Percentiles rank a stretch among this genome's conserved stretches.
phyloP scores from a whole-genome alignment of 192 early-diverging fungal genomes.

The Kickxella alabastrina region DNA sequence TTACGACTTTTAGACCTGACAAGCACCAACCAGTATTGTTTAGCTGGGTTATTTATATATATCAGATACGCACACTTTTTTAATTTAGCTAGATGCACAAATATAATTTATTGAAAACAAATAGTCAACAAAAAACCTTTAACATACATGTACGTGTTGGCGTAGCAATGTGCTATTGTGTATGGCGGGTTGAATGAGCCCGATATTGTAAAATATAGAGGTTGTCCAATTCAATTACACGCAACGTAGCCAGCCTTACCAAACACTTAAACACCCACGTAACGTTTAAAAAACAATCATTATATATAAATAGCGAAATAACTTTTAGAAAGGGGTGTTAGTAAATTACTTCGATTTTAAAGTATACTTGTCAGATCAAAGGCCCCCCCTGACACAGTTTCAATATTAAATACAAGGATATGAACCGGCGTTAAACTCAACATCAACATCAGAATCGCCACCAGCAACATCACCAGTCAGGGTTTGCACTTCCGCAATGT shows the following conservation, averaged over 20 bases:
- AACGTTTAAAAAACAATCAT: too few species aligned
- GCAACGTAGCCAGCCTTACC: too few species aligned
- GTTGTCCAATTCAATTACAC: too few species aligned
- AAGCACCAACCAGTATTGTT: not conserved
- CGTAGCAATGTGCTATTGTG: too few species aligned
- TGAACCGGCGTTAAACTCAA: not conserved
- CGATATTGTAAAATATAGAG: too few species aligned
- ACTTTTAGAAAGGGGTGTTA: not conserved
- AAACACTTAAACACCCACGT: too few species aligned
- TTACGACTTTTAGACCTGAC: not conserved
- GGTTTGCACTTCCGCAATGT: too few species aligned
- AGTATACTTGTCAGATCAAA: not conserved
- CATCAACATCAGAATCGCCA: not conserved
- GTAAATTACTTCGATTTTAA: not conserved
- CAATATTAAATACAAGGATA: not conserved
- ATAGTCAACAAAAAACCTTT: not conserved
- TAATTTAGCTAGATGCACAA: not conserved
- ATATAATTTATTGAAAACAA: constrained; percentile 12
- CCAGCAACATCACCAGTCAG: too few species aligned
- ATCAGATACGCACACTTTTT: not conserved
- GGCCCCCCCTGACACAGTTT: too few species aligned
- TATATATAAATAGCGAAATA: not conserved
- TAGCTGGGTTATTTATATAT: not conserved
- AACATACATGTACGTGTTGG: not conserved
- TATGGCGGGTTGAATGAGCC: too few species aligned